A percentile compares a stretch with the other conserved stretches of the same genome.
phyloP scores from a whole-genome alignment of 306 rosid genomes.

The Citrullus mucosospermus region DNA sequence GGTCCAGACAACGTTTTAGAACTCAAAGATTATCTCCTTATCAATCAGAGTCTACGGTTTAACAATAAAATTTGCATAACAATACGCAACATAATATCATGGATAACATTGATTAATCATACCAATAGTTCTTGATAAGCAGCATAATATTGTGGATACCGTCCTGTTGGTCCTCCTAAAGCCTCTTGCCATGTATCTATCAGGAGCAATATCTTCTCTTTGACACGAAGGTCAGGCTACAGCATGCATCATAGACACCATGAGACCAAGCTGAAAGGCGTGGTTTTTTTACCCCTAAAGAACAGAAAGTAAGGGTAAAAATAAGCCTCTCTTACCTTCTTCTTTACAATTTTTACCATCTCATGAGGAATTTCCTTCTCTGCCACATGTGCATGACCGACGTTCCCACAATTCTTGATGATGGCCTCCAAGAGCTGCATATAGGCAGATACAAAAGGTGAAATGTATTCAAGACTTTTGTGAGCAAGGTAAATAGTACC shows the following conservation, averaged over 20 bases:
- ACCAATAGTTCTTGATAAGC: constrained; percentile 95
- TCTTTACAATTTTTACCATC: constrained; percentile 83
- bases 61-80: not conserved
- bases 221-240: constrained; percentile 80
- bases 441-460: constrained; percentile 2
- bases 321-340: constrained; percentile 39
- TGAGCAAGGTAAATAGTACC: not conserved
- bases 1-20: not conserved
- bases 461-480: not conserved
- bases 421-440: constrained; percentile 80
- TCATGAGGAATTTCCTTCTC: constrained; percentile 88
- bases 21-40: not conserved
- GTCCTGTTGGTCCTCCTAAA: constrained; percentile 89
- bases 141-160: constrained; percentile 88
- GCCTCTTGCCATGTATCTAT: constrained; percentile 99
- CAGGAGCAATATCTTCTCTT: constrained; percentile 76
- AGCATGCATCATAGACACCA: constrained; percentile 9
- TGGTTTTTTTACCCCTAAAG: not conserved
- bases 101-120: constrained; percentile 12
- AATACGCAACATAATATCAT: not conserved
- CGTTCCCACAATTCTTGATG: constrained; percentile 90
- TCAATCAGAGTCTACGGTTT: not conserved
- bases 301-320: not conserved
- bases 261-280: not conserved
- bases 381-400: constrained; percentile 92